phyloP scores from a whole-genome alignment of 106 monocot species.

The Alisma plantagoaquatica region DNA sequence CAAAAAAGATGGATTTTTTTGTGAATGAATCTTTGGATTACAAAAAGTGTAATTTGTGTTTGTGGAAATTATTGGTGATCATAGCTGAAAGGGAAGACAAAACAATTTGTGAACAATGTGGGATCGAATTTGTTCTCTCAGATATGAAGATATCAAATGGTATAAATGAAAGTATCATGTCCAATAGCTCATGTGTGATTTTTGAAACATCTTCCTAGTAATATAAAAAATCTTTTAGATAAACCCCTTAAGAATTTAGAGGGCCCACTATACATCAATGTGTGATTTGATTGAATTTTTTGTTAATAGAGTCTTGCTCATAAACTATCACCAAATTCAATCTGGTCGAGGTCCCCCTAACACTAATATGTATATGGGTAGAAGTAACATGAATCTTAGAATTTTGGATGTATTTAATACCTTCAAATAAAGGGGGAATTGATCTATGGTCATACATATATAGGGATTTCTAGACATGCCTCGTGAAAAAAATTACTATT shows the following conservation, averaged over 20 bases:
- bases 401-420: slow-evolving; percentile 5
- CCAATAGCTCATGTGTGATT: not conserved
- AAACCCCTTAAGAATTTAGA: not conserved
- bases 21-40: not conserved
- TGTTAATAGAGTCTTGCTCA: not conserved
- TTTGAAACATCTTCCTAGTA: not conserved
- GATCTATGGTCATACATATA: not conserved
- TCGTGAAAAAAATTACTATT: not conserved
- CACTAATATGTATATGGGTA: not conserved
- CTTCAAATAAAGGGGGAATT: slow-evolving; percentile 2
- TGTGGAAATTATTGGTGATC: not conserved
- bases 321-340: not conserved
- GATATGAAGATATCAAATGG: not conserved
- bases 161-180: not conserved
- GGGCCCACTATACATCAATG: not conserved
- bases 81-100: not conserved
- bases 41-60: not conserved
- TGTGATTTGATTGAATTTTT: slow-evolving; percentile 2
- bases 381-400: not conserved
- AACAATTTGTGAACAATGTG: not conserved
- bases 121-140: not conserved
- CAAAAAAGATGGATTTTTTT: too few relatives aligned
- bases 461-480: not conserved
- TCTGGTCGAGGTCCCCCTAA: not conserved
- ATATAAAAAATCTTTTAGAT: not conserved